phyloP scores from a whole-genome alignment of 2,329 filamentous ascomycete genomes.

The Sporothrix mexicana region DNA sequence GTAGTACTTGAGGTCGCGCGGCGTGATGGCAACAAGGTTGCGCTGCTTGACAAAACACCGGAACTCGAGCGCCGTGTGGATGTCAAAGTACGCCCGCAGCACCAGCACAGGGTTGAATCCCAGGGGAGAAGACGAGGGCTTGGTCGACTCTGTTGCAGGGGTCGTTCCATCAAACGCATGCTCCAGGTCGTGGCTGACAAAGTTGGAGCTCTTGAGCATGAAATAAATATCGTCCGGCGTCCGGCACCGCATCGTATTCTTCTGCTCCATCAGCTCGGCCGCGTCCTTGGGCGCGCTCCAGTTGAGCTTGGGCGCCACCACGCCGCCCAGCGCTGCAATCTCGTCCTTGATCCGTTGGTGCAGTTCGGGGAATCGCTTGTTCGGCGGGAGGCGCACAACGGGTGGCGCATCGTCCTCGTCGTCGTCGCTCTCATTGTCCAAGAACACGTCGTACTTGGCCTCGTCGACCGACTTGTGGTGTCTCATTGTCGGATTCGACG shows the following conservation, averaged over 20 bases:
- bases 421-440: conserved; percentile 49
- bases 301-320: conserved; percentile 91
- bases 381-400: conserved; percentile 51
- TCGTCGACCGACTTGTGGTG: conserved; percentile 50
- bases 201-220: conserved; percentile 91
- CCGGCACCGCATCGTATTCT: conserved; percentile 90
- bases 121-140: conserved; percentile 45
- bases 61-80: conserved; percentile 92
- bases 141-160: conserved; percentile 1
- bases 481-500: conserved; percentile 42
- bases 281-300: conserved; percentile 98
- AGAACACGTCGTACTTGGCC: conserved; percentile 42
- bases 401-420: conserved; percentile 56
- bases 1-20: conserved; percentile 90
- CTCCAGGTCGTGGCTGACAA: conserved; percentile 91
- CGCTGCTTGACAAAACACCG: conserved; percentile 90
- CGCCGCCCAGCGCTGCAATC: conserved; percentile 81
- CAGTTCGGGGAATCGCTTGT: conserved; percentile 69
- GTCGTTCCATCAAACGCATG: conserved; percentile 77
- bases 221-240: conserved; percentile 91
- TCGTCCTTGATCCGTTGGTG: conserved; percentile 77
- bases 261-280: conserved; percentile 81
- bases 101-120: conserved; percentile 78
- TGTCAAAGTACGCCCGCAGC: conserved; percentile 83
- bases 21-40: conserved; percentile 79